Evolutionary conservation across 345 rosid species (phyloP).

Genomic region (Salix arbutifolia): DNA sequence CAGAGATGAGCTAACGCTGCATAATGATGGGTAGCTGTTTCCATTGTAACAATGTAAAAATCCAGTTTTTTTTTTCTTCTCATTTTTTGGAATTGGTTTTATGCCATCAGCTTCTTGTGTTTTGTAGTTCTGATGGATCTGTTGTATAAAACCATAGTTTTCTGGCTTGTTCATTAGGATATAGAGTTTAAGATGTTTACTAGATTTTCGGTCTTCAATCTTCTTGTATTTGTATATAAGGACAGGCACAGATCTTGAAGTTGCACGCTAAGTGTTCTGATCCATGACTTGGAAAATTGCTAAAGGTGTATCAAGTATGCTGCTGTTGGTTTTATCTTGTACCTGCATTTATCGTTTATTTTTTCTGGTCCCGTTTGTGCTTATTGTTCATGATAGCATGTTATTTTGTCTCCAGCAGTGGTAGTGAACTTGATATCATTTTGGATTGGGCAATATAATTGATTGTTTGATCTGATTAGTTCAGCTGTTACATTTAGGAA

Average conservation of each 20-base stretch:
- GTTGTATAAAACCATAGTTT: constrained; percentile 9
- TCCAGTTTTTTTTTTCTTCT: background rate
- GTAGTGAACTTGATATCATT: background rate
- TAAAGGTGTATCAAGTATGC: background rate
- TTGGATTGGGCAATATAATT: background rate
- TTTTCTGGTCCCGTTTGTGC: background rate
- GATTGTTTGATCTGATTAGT: background rate
- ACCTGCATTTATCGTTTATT: background rate
- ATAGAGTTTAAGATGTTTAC: constrained; percentile 7
- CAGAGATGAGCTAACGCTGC: constrained; percentile 11
- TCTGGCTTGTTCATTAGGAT: background rate
- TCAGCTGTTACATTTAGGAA: background rate
- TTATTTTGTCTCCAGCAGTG: background rate
- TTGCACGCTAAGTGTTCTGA: background rate
- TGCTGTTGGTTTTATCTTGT: background rate
- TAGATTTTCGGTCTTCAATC: background rate
- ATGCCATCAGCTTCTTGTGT: constrained; percentile 4
- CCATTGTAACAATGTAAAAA: constrained; percentile 17
- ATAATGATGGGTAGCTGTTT: constrained; percentile 10
- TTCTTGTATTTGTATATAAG: background rate
- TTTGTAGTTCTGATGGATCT: background rate
- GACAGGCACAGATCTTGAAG: background rate
- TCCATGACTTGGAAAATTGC: background rate
- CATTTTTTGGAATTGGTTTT: background rate
- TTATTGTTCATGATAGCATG: background rate